phyloP scores from a whole-genome alignment of 1,284 basidiomycete genomes.

The Cronartium ribicola region DNA sequence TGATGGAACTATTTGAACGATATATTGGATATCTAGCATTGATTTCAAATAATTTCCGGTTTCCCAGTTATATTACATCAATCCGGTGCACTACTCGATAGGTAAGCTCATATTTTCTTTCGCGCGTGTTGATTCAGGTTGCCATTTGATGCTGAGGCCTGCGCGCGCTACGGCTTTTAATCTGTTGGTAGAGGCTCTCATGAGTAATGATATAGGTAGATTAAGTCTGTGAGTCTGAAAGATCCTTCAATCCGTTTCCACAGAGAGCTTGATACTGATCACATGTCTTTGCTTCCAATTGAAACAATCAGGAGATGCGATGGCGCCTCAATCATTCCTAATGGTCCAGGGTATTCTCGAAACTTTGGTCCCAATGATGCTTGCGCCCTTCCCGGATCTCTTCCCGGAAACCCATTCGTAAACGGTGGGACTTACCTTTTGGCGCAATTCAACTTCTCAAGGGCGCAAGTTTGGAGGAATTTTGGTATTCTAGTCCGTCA shows the following conservation, averaged over 20 bases:
- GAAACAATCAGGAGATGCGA: conserved; percentile 42
- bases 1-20: no score
- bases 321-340: conserved; percentile 51
- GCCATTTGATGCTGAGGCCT: no score
- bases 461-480: conserved; percentile 20
- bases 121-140: conserved; percentile 1
- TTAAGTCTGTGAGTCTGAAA: conserved; percentile 51
- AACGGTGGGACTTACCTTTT: conserved; percentile 51
- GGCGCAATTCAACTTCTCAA: background rate
- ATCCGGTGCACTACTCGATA: conserved; percentile 52
- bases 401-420: conserved; percentile 50
- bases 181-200: conserved; percentile 62
- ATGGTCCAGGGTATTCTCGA: conserved; percentile 51
- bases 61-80: conserved; percentile 56
- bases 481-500: conserved; percentile 25
- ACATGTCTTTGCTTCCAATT: conserved; percentile 51
- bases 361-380: conserved; percentile 53
- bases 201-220: conserved; percentile 79
- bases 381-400: conserved; percentile 51
- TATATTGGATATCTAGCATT: no score
- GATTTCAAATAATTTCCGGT: no score
- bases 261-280: conserved; percentile 49
- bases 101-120: background rate
- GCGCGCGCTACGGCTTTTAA: background rate
- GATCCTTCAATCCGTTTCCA: conserved; percentile 50